Evolutionary conservation across 768 basidiomycete species (phyloP).

Genomic region (Tricholoma flavovirens): DNA sequence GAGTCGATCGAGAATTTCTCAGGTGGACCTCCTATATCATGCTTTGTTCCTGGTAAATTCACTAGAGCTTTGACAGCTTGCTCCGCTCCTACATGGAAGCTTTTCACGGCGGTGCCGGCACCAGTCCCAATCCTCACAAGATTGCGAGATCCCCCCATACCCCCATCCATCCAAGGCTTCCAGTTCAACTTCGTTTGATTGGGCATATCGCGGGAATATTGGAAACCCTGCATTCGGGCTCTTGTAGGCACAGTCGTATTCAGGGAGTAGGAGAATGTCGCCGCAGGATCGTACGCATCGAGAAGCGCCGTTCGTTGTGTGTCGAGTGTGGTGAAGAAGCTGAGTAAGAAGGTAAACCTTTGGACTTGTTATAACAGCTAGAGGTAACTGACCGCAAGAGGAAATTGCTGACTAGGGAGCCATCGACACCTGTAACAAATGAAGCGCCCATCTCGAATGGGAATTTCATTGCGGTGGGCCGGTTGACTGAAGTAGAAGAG

Average conservation of each 20-base stretch:
- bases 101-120: constrained; percentile 54
- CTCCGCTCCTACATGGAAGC: constrained; percentile 69
- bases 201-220: constrained; percentile 58
- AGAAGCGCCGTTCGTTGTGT: constrained; percentile 59
- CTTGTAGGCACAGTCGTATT: constrained; percentile 81
- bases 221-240: constrained; percentile 66
- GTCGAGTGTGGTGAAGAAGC: constrained; percentile 86
- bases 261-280: constrained; percentile 88
- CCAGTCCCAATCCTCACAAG: constrained; percentile 59
- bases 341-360: constrained; percentile 24
- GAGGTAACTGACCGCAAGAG: constrained; percentile 56
- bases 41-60: constrained; percentile 70
- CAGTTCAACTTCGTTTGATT: constrained; percentile 83
- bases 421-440: constrained; percentile 71
- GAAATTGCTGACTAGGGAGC: constrained; percentile 65
- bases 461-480: constrained; percentile 64
- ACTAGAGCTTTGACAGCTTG: constrained; percentile 54
- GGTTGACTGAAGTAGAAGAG: constrained; percentile 28
- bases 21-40: constrained; percentile 72
- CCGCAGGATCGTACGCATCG: constrained; percentile 72
- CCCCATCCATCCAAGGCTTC: constrained; percentile 56
- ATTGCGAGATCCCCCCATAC: constrained; percentile 69
- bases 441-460: constrained; percentile 70
- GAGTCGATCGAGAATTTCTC: constrained; percentile 87
- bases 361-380: neutral